A percentile compares a stretch with the other conserved stretches of the same genome.
These are phyloP conservation scores for Syzygium grande DNA, from an alignment of 345 rosid species.

Conservation along the genomic window DNA sequence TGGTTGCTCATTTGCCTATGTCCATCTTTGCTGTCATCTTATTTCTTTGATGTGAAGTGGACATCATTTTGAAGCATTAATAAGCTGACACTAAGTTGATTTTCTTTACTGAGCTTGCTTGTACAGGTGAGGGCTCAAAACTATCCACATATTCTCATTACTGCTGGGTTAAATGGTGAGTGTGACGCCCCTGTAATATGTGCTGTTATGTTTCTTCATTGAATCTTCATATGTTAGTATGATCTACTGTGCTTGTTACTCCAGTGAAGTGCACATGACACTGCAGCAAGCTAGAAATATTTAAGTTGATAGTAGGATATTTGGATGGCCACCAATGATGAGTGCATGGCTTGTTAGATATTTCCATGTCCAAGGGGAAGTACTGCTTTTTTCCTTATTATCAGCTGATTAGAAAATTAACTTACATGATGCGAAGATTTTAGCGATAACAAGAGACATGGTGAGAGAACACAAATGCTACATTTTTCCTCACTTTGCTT, in stretches of 20 bases:
- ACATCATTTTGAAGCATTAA: background rate
- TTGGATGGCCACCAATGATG: background rate
- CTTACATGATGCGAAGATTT: background rate
- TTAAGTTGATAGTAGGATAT: background rate
- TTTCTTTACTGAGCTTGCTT: background rate
- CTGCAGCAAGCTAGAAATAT: background rate
- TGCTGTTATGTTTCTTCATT: background rate
- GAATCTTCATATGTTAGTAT: background rate
- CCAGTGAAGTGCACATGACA: background rate
- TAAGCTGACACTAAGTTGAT: background rate
- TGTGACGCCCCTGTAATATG: background rate
- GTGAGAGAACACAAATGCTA: background rate
- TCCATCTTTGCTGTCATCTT: background rate
- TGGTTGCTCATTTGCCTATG: background rate
- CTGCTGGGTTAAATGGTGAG: conserved; percentile 89
- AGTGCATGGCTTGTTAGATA: background rate
- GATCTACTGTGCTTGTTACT: background rate
- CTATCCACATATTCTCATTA: conserved; percentile 75
- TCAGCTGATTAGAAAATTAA: background rate
- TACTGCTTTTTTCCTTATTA: background rate
- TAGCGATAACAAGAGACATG: background rate
- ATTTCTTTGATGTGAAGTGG: background rate
- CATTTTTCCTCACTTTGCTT: background rate
- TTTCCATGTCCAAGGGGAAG: background rate
- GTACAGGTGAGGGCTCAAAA: conserved; percentile 63